phyloP scores from a whole-genome alignment of 129 eudicot species.

The Ambrosia artemisiifolia region DNA sequence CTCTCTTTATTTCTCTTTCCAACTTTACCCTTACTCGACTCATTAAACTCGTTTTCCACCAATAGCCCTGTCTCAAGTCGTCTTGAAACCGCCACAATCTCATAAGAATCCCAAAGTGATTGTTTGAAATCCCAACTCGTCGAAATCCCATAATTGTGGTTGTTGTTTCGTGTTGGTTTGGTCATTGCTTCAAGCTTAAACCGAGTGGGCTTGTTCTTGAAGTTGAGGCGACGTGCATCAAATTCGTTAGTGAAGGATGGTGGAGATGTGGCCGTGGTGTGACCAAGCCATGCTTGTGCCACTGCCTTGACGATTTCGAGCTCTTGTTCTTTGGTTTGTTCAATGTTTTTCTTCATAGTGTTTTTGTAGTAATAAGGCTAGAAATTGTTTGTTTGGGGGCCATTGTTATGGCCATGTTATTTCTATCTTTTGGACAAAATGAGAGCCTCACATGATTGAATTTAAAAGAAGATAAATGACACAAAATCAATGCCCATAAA shows the following conservation, averaged over 20 bases:
- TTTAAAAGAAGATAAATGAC: slow-evolving; percentile 23
- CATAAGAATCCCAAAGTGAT: slow-evolving; percentile 78
- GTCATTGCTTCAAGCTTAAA: slow-evolving; percentile 58
- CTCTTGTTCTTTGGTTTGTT: slow-evolving; percentile 35
- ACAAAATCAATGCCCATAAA: slow-evolving; percentile 11
- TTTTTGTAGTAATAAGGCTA: slow-evolving; percentile 17
- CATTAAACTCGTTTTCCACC: slow-evolving; percentile 35
- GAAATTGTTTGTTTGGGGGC: slow-evolving; percentile 32
- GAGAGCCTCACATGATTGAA: slow-evolving; percentile 47
- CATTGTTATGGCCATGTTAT: slow-evolving; percentile 30
- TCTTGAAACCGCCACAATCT: slow-evolving; percentile 59
- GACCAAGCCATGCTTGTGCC: slow-evolving; percentile 84
- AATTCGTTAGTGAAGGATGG: slow-evolving; percentile 46
- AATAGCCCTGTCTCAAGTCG: slow-evolving; percentile 49
- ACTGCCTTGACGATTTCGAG: slow-evolving; percentile 72
- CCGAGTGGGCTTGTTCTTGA: slow-evolving; percentile 49
- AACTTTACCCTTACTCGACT: slow-evolving; percentile 19
- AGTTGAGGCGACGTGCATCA: slow-evolving; percentile 44
- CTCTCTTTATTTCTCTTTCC: slow-evolving; percentile 53
- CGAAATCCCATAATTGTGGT: background rate
- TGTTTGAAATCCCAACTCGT: slow-evolving; percentile 56
- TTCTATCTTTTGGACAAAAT: slow-evolving; percentile 30
- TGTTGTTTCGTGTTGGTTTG: slow-evolving; percentile 8
- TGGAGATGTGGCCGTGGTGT: slow-evolving; percentile 31
- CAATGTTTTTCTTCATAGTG: slow-evolving; percentile 32